A percentile compares a stretch with the other conserved stretches of the same genome.
Evolutionary conservation across 371 early-diverging fungal genomes (phyloP).

Genomic region (Quaeritorhiza haematococci): DNA sequence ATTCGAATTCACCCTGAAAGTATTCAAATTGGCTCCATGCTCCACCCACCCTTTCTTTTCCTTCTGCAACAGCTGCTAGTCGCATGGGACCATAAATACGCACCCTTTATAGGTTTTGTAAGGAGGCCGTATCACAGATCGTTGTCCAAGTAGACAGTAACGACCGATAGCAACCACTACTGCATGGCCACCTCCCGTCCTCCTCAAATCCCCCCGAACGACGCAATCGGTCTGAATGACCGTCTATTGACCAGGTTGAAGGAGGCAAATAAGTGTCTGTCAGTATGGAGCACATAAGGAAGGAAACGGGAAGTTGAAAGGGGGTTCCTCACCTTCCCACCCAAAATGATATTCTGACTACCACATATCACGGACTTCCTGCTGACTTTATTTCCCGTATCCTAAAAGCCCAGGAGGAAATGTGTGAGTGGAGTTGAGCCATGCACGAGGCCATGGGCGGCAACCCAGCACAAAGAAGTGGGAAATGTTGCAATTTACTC

Average conservation of each 20-base stretch:
- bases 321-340: slow-evolving; percentile 71
- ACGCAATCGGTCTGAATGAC: slow-evolving; percentile 87
- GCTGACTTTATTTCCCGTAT: slow-evolving; percentile 92
- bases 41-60: neutral
- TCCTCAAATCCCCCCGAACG: slow-evolving; percentile 86
- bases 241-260: slow-evolving; percentile 50
- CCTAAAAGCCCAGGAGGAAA: slow-evolving; percentile 51
- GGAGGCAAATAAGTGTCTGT: neutral
- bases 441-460: too few species aligned
- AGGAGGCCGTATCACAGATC: slow-evolving; percentile 85
- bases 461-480: neutral
- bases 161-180: slow-evolving; percentile 87
- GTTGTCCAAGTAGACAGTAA: slow-evolving; percentile 74
- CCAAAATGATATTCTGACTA: slow-evolving; percentile 91
- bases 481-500: slow-evolving; percentile 10
- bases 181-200: slow-evolving; percentile 79
- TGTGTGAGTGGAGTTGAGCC: too few species aligned
- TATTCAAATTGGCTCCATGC: neutral
- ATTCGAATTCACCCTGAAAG: neutral
- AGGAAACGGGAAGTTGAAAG: neutral
- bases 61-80: neutral
- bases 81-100: too few species aligned
- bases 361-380: slow-evolving; percentile 86
- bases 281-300: neutral
- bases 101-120: slow-evolving; percentile 93